A percentile compares a stretch with the other conserved stretches of the same genome.
These are phyloP conservation scores for Citrus unshiu DNA, from an alignment of 345 rosid species.

Conservation along the genomic window DNA sequence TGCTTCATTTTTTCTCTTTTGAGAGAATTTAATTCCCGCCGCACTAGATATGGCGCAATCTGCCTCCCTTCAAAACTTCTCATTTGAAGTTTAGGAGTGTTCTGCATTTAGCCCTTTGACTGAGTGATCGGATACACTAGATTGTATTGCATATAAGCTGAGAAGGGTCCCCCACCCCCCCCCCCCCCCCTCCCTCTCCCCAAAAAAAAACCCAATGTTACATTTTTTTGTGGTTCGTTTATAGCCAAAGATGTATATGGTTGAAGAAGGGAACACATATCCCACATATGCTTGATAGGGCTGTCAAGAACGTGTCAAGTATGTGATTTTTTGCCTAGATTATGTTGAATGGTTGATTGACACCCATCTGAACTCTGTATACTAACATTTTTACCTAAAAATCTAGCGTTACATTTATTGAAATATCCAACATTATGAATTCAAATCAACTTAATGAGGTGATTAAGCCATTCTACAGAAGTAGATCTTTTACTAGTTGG, in stretches of 20 bases:
- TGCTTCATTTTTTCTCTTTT: background rate
- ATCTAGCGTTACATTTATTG: background rate
- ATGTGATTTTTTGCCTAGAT: no score
- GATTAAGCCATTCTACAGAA: background rate
- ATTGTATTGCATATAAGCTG: no score
- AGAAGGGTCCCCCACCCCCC: no score
- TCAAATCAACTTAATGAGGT: no score
- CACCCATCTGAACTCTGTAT: background rate
- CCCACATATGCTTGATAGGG: background rate
- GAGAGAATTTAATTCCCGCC: background rate
- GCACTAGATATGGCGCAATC: background rate
- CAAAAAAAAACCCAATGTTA: no score
- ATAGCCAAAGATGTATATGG: background rate
- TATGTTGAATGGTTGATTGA: no score
- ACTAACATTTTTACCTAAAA: background rate
- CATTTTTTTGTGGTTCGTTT: background rate
- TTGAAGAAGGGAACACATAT: background rate
- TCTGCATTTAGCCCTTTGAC: background rate
- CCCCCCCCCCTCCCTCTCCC: no score
- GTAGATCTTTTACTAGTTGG: background rate
- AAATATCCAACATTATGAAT: background rate
- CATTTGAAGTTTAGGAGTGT: background rate
- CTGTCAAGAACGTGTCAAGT: background rate
- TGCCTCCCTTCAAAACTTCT: background rate
- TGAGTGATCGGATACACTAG: background rate